Percentiles rank a stretch among this genome's conserved stretches.
phyloP scores from a whole-genome alignment of 441 rosid species.

The Capsella rubella region DNA sequence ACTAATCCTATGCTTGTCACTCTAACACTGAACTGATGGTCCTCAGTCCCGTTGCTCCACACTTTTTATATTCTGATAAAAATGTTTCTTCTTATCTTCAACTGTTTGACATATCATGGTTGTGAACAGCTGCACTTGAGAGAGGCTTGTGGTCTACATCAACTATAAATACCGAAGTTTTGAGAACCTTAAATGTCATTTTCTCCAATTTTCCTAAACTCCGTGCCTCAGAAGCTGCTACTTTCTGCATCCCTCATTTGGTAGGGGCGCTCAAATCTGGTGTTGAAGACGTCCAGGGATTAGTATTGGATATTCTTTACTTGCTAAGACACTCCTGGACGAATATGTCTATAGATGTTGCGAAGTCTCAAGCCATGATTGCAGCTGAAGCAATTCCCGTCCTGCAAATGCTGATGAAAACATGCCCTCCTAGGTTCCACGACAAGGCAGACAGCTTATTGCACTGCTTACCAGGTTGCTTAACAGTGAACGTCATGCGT shows the following conservation, averaged over 20 bases:
- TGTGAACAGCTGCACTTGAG: constrained; percentile 92
- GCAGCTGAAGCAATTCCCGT: constrained; percentile 98
- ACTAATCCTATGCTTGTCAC: constrained; percentile 1
- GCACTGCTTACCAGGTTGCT: constrained; percentile 98
- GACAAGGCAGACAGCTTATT: constrained; percentile 95
- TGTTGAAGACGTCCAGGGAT: constrained; percentile 93
- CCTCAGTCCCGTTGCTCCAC: constrained; percentile 6
- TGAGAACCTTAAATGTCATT: constrained; percentile 84
- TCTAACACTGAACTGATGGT: constrained; percentile 22
- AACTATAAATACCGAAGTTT: constrained; percentile 89
- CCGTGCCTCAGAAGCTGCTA: constrained; percentile 96
- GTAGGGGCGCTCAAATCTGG: constrained; percentile 95
- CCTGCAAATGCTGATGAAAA: constrained; percentile 91
- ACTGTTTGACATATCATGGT: constrained; percentile 38
- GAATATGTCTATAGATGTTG: constrained; percentile 93
- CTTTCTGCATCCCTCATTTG: constrained; percentile 94
- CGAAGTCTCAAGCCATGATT: constrained; percentile 93
- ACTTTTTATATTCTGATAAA: constrained; percentile 13
- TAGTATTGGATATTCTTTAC: constrained; percentile 89
- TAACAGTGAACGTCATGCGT: constrained; percentile 91
- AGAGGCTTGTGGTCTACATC: constrained; percentile 97
- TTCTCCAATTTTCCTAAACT: constrained; percentile 95
- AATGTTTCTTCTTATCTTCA: neutral
- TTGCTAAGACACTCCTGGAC: constrained; percentile 97
- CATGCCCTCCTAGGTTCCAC: constrained; percentile 97